Percentiles rank a stretch among this genome's conserved stretches.
These are phyloP conservation scores for Trichoderma sp. DNA, from an alignment of 2,329 filamentous ascomycete genomes.

Conservation along the genomic window DNA sequence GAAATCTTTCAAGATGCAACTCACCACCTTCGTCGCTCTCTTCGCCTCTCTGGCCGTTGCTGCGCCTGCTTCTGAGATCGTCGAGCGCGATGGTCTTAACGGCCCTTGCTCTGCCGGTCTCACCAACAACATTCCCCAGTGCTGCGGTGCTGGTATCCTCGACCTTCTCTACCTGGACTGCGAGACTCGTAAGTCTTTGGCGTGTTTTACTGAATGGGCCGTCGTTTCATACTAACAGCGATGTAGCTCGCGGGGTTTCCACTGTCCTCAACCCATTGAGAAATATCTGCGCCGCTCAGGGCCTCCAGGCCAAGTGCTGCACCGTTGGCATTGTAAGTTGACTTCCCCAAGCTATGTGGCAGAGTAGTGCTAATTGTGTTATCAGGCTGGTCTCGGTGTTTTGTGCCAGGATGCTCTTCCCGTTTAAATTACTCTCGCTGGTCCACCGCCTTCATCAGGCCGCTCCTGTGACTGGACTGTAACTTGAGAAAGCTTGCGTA, in stretches of 20 bases:
- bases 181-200: constrained; percentile 20
- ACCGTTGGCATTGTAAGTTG: constrained; percentile 3
- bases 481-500: neutral
- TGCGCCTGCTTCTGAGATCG: constrained; percentile 18
- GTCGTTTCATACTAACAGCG: neutral
- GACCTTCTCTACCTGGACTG: constrained; percentile 26
- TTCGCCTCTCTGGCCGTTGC: constrained; percentile 27
- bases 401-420: constrained; percentile 13
- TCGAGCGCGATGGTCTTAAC: neutral
- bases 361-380: neutral
- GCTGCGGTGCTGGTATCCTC: constrained; percentile 27
- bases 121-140: constrained; percentile 26
- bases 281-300: neutral
- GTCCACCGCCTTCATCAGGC: neutral
- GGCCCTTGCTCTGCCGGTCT: constrained; percentile 17
- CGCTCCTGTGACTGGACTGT: neutral
- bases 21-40: constrained; percentile 28
- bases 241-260: neutral
- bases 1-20: constrained; percentile 29
- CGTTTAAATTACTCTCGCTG: neutral
- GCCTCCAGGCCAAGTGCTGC: constrained; percentile 18
- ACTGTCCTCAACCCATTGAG: neutral
- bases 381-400: neutral
- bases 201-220: too few species aligned
- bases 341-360: neutral